Evolutionary conservation across 495 filamentous ascomycete species (phyloP), one percentile per base, ranked within the genome.

Genomic region (Tricharina praecox): DNA sequence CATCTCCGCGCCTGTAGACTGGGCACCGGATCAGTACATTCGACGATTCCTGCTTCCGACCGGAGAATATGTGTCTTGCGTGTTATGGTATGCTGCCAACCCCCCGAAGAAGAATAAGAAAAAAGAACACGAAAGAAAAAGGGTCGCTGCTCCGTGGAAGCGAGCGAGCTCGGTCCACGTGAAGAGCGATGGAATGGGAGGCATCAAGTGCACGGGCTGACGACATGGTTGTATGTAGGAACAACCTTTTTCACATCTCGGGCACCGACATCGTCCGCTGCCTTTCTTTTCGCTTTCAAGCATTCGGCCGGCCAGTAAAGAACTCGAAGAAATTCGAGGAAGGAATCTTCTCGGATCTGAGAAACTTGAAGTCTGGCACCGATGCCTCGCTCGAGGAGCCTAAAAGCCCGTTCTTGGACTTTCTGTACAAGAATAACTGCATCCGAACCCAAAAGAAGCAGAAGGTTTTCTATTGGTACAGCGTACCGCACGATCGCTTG

Each of bases 241-340:
- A 84, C 68, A 96, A 94, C 62, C 82, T 97, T 55, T 97, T 96
- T 65, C 92, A 97, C 68, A 92, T 97, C 55, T 95, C 90, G 25
- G 90, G 90, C 51, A 97, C 90, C 52, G 90, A 97, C 65, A 97
- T 97, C 57, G 90, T 97, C 43, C 77, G 92, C 75, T 96, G 92
- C 57, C 77, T 97, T 26, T 90, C 92, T 19, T 97, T 97, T 69
- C 77, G 90, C 60, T 97, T 97, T 69, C 88, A 96, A 65, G 90
- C 90, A 36, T 97, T 97, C 54, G 90, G 90, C 47, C 83, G 90
- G 33, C 90, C 90, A 2, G 90, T 97, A 30, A 96, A 95, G 74
- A 97, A 97, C 69, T 92, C 92, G 25, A 97, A 97, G 69, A 97
- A 97, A 65, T 97, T 97, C 63, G 90, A 97, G 66, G 90, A 97